Conservation (phyloP, 2,329 filamentous ascomycete species). For the Penicillium sp. region DNA sequence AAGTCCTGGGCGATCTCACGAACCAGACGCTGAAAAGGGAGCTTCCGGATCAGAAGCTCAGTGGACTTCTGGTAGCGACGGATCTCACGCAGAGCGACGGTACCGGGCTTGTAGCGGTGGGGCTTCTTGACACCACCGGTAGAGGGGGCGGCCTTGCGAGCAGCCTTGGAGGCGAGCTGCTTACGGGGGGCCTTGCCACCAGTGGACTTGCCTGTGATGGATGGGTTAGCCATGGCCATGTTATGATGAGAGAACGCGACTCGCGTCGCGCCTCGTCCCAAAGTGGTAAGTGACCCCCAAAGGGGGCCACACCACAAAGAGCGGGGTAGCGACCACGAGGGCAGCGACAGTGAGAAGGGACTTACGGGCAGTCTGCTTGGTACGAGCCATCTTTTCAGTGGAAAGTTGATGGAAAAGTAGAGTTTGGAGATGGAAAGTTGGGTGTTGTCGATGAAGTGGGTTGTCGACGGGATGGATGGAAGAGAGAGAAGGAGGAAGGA, state of each 20-base stretch:
- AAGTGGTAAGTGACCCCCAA: not conserved
- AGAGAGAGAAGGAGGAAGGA: conserved; percentile 35
- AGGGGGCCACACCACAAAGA: not conserved
- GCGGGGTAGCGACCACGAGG: conserved; percentile 13
- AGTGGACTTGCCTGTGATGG: conserved; percentile 64
- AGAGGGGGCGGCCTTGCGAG: conserved; percentile 95
- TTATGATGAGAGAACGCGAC: conserved; percentile 18
- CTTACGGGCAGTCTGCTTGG: conserved; percentile 55
- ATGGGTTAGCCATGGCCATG: conserved; percentile 28
- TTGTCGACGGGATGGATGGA: conserved; percentile 31
- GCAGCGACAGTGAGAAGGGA: conserved; percentile 23
- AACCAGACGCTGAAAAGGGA: conserved; percentile 95
- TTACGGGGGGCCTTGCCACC: conserved; percentile 76
- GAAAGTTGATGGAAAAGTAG: conserved; percentile 29
- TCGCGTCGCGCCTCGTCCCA: conserved; percentile 11
- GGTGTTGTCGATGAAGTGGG: conserved; percentile 8
- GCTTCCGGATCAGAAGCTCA: conserved; percentile 92
- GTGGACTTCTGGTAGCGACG: conserved; percentile 97
- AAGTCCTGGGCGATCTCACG: conserved; percentile 96
- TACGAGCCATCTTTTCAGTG: conserved; percentile 48
- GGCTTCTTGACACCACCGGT: conserved; percentile 98
- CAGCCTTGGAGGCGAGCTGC: conserved; percentile 99
- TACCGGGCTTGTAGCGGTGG: conserved; percentile 85
- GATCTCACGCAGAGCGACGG: conserved; percentile 97
- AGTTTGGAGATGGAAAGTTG: conserved; percentile 31